These are phyloP conservation scores for Cyberlindnera mississippiensis DNA, from an alignment of 805 yeast genomes.

Conservation along the genomic window DNA sequence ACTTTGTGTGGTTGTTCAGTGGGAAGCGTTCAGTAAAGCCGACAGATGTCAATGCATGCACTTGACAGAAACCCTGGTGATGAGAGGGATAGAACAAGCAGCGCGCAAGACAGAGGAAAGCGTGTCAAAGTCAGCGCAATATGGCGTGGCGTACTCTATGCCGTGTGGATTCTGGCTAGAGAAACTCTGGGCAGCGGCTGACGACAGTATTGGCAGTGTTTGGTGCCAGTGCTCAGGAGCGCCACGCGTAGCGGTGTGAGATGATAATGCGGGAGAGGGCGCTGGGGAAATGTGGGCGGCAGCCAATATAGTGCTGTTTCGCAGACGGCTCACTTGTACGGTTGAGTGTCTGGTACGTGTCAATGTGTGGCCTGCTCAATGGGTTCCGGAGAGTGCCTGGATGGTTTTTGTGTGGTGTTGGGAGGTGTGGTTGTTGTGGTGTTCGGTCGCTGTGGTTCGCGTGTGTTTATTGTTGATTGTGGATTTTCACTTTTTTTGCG, in stretches of 20 bases:
- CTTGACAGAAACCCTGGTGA: neutral
- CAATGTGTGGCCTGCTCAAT: neutral
- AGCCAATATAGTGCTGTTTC: neutral
- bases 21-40: neutral
- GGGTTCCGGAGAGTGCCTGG: neutral
- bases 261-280: conserved; percentile 3
- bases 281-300: conserved; percentile 1
- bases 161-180: conserved; percentile 2
- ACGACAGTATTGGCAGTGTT: neutral
- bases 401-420: neutral
- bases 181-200: neutral
- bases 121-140: conserved; percentile 1
- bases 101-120: neutral
- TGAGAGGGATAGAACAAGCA: neutral
- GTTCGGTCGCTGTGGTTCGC: conserved; percentile 15
- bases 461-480: conserved; percentile 12
- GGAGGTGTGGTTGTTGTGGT: conserved; percentile 8
- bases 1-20: neutral
- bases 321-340: neutral
- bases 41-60: neutral
- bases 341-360: neutral
- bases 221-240: neutral
- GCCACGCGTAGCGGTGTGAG: conserved; percentile 7
- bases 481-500: conserved; percentile 11
- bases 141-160: neutral